Base-by-base conservation (phyloP, 2,329 filamentous ascomycete species). In the Albophoma yamanashiensis region DNA sequence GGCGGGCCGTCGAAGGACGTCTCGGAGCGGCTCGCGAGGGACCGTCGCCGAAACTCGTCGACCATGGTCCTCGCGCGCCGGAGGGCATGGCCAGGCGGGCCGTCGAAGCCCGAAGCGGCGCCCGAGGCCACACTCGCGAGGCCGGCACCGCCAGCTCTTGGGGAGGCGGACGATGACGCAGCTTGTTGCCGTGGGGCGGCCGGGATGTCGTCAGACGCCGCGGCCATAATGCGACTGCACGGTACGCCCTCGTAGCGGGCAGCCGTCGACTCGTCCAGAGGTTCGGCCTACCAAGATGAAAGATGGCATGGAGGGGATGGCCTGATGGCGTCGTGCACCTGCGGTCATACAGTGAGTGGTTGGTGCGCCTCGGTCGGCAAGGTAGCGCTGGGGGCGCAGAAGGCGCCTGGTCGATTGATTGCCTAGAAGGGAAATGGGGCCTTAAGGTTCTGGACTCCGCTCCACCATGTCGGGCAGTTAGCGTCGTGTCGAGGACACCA, bases 1-100 rank as follows among this genome's bases (percentile, higher is more conserved):
- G 62, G 69, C 34, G 65, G 60, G 56, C 63, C 65, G 27, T 68
- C 65, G 40, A 69, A 65, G 9, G 70, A 67, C 17, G 66, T 68
- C 27, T 71, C 70, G 31, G 70, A 65, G 39, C 58, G 64, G 22
- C 63, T 62, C 22, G 61, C 56, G 52, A 59, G 57, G n/a, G 65
- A 64, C 36, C 57, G 62, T 38, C 58, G 62, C 52, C 61, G 58
- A 64, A 68, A n/a, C 39, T 78, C 74, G 60, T 76, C 74, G 56
- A 76, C 66, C 38, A 75, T 77, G 56, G 75, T 77, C 57, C 71
- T 72, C 58, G 75, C 67, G 60, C 78, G 75, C 60, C 78, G 77
- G 53, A 79, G 61, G 53, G 69, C 69, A 63, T 76, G 72, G 47
- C 74, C 73, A 39, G 72, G 61, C 25, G 62, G 59, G n/a, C 39